Evolutionary conservation across 192 early-diverging fungal species (phyloP), one percentile per base, ranked within the genome.

Genomic region (Pilobolus umbonatus): DNA sequence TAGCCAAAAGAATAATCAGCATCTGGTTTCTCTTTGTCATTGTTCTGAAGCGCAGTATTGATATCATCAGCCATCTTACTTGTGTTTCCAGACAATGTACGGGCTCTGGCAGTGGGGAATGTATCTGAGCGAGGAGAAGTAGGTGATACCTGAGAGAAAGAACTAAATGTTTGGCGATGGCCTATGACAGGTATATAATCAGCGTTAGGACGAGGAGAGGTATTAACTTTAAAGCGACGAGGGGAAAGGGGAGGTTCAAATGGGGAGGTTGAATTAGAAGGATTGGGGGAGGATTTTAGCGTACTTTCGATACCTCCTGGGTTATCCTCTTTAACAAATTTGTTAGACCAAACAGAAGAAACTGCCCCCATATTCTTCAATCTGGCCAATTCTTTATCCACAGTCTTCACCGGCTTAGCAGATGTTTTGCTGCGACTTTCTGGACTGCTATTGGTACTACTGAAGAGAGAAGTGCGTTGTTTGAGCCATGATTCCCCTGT

Each of bases 241-340:
- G 39, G 39, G 39, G 39, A 42, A 42, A 42, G 39, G 36, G 39
- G 39, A 42, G 39, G 39, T 42, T 42, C 39, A 17, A n/a, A n/a
- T 12, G 39, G 39, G 39, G 39, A 17, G 39, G 32, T 36, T 29
- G 22, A 54, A 21, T 1, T 54, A 11, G n/a, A n/a, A n/a, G n/a
- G n/a, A n/a, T n/a, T n/a, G n/a, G n/a, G n/a, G n/a, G n/a, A n/a
- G n/a, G n/a, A n/a, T 54, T 36, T 36, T 36, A 15, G 19, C 15
- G 5, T 54, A 54, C 35, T 35, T 36, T 54, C 21, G 24, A 38
- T 54, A 54, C 52, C 52, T 54, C 52, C 52, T 54, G 52, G 31
- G 38, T 54, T 54, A 38, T 54, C 52, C 25, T 54, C 32, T 54
- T 54, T 31, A 36, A 54, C 52, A 54, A 54, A 54, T 22, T 54